phyloP scores from a whole-genome alignment of 140 eudicot species.

The Bidens hawaiensis region DNA sequence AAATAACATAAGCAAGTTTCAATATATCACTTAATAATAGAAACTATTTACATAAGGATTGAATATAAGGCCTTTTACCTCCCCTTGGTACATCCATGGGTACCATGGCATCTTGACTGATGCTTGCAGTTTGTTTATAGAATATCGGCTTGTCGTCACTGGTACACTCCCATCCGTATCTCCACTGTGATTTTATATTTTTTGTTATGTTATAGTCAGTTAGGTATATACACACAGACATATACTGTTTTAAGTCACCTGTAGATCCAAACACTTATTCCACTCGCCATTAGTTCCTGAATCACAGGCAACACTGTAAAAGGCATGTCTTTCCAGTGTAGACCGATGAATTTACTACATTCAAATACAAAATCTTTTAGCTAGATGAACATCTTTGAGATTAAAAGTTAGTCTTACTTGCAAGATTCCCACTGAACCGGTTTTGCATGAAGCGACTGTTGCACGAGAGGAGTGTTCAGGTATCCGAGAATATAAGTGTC shows the following conservation, averaged over 20 bases:
- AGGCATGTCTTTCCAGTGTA: slow-evolving; percentile 42
- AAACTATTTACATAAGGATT: neutral
- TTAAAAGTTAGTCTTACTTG: slow-evolving; percentile 30
- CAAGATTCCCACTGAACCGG: slow-evolving; percentile 49
- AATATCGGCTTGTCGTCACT: slow-evolving; percentile 53
- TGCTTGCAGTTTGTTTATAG: slow-evolving; percentile 40
- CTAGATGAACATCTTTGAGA: slow-evolving; percentile 2
- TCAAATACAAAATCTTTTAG: neutral
- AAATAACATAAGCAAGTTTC: neutral
- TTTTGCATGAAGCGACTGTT: slow-evolving; percentile 54
- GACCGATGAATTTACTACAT: slow-evolving; percentile 12
- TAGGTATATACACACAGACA: neutral
- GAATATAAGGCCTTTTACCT: slow-evolving; percentile 35
- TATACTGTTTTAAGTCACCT: slow-evolving; percentile 33
- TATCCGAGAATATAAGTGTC: slow-evolving; percentile 23
- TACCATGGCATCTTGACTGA: slow-evolving; percentile 43
- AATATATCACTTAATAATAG: neutral
- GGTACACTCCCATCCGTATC: slow-evolving; percentile 61
- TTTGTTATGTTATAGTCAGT: slow-evolving; percentile 7
- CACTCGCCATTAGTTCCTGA: slow-evolving; percentile 49
- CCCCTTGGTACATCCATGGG: slow-evolving; percentile 46
- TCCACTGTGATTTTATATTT: slow-evolving; percentile 43
- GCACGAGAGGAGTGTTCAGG: slow-evolving; percentile 53
- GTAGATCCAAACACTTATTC: slow-evolving; percentile 64
- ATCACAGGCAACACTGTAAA: slow-evolving; percentile 53